A percentile compares a stretch with the other conserved stretches of the same genome.
Evolutionary conservation across 2,329 filamentous ascomycete genomes (phyloP).

Genomic region (Fusarium succisae): DNA sequence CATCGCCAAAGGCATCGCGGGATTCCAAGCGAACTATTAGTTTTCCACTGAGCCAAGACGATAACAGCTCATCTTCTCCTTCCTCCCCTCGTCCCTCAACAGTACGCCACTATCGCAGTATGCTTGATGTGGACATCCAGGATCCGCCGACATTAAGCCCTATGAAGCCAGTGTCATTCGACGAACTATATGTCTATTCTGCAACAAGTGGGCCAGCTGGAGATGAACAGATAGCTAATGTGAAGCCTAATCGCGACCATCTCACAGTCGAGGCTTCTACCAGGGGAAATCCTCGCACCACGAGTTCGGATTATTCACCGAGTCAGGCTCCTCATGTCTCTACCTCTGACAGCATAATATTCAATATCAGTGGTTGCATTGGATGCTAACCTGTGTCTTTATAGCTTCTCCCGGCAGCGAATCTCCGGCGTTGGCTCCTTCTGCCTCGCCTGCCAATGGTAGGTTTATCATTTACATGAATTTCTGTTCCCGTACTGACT

Average conservation of each 20-base stretch:
- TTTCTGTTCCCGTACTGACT: conserved; percentile 1
- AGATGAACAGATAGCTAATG: background rate
- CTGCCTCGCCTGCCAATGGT: conserved; percentile 52
- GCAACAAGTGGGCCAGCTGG: conserved; percentile 27
- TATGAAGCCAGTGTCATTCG: conserved; percentile 56
- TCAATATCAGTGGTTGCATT: background rate
- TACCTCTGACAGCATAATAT: conserved; percentile 28
- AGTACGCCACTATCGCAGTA: conserved; percentile 57
- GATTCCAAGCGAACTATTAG: conserved; percentile 49
- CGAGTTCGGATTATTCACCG: conserved; percentile 30
- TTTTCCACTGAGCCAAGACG: conserved; percentile 35
- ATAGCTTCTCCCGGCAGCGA: conserved; percentile 59
- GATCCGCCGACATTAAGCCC: conserved; percentile 57
- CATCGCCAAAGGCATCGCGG: conserved; percentile 18
- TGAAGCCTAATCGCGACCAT: background rate
- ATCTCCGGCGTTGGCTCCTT: conserved; percentile 55
- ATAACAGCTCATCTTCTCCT: background rate
- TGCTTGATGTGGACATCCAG: conserved; percentile 59
- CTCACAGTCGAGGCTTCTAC: background rate
- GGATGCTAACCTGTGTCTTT: conserved; percentile 49
- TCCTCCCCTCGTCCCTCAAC: conserved; percentile 23
- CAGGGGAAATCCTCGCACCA: background rate
- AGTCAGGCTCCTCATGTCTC: conserved; percentile 50
- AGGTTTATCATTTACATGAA: conserved; percentile 35
- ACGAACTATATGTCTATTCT: conserved; percentile 54